These are phyloP conservation scores for Aphelidium insulamus DNA, from an alignment of 371 early-diverging fungal genomes.

Conservation along the genomic window DNA sequence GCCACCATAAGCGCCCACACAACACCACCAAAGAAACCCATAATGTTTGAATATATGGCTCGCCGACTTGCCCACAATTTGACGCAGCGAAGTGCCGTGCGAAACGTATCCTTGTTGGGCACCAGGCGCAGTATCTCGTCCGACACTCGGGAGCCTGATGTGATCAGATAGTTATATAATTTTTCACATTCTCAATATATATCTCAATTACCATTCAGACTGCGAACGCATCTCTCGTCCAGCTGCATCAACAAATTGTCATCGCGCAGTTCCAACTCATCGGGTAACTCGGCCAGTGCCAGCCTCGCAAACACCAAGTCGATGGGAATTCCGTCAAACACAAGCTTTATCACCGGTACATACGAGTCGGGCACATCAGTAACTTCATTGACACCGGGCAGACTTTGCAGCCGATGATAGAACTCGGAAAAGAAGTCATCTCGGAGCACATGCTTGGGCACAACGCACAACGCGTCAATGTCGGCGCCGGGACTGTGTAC, in stretches of 20 bases:
- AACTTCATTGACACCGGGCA: too few relatives aligned
- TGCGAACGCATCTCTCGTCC: constrained; percentile 82
- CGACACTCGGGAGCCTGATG: constrained; percentile 78
- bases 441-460: constrained; percentile 76
- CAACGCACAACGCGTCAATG: constrained; percentile 98
- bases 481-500: too few relatives aligned
- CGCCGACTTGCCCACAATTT: constrained; percentile 97
- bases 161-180: neutral
- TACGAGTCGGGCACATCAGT: too few relatives aligned
- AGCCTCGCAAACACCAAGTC: constrained; percentile 92
- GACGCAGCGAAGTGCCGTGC: constrained; percentile 80
- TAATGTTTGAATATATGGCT: constrained; percentile 84
- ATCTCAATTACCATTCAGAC: constrained; percentile 56
- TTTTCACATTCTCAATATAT: neutral
- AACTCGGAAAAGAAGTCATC: too few relatives aligned
- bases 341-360: neutral
- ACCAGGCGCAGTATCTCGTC: constrained; percentile 93
- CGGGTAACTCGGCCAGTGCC: constrained; percentile 48
- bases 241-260: constrained; percentile 68
- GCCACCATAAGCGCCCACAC: constrained; percentile 99
- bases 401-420: too few relatives aligned
- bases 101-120: constrained; percentile 74
- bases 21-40: constrained; percentile 99
- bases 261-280: constrained; percentile 70
- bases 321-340: constrained; percentile 16